Conservation (phyloP, 768 basidiomycete species). For the Cytidiella melzeri region DNA sequence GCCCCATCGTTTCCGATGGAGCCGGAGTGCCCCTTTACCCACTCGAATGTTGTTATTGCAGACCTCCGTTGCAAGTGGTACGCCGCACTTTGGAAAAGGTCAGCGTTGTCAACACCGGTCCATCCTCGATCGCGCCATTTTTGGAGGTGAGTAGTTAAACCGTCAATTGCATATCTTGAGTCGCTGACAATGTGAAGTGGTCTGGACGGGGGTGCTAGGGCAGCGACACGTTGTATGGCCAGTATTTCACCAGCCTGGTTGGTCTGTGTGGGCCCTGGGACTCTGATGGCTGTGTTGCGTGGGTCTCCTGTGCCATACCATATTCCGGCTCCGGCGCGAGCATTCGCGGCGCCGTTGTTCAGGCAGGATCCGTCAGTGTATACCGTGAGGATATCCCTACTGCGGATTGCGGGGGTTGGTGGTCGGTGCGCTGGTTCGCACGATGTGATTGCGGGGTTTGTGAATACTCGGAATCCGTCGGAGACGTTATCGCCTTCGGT, state of each 20-base stretch:
- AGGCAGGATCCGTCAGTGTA: conserved; percentile 26
- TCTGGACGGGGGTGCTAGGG: neutral
- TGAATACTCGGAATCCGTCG: neutral
- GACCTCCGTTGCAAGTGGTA: conserved; percentile 8
- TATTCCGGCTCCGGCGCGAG: conserved; percentile 12
- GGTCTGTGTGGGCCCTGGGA: neutral
- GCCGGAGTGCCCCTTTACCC: conserved; percentile 24
- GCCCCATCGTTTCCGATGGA: conserved; percentile 21
- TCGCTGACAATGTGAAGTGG: conserved; percentile 18
- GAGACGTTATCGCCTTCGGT: neutral
- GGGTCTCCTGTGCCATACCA: neutral
- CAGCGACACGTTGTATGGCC: neutral
- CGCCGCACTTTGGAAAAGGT: conserved; percentile 2
- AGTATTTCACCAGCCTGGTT: neutral
- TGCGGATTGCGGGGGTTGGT: neutral
- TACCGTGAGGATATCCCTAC: neutral
- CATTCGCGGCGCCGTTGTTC: conserved; percentile 15
- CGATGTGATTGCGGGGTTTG: neutral
- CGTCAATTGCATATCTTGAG: conserved; percentile 20
- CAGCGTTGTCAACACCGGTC: conserved; percentile 8
- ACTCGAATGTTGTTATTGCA: conserved; percentile 18
- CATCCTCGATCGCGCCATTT: conserved; percentile 9
- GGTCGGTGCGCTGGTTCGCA: neutral
- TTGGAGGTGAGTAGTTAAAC: conserved; percentile 15
- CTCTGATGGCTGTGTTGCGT: neutral